A percentile compares a stretch with the other conserved stretches of the same genome.
Evolutionary conservation across 108 stramenopile genomes (phyloP).

Genomic region (Halocafeteria seosinensis): DNA sequence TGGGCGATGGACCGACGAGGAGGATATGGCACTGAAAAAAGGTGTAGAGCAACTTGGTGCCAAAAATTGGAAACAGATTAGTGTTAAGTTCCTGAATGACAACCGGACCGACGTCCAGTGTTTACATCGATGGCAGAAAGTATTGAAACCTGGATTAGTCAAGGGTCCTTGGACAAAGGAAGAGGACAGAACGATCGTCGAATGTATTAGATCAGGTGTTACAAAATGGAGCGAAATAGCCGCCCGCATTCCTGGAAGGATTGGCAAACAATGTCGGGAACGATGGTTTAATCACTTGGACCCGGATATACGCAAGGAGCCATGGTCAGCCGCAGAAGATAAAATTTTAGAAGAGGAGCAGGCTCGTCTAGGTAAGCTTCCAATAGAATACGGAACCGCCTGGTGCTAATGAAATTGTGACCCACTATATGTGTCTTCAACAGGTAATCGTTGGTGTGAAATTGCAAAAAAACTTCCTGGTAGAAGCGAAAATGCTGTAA

Average conservation of each 20-base stretch:
- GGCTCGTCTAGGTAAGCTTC: too few species aligned
- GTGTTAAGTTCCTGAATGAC: constrained; percentile 25
- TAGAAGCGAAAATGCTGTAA: too few species aligned
- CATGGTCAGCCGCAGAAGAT: constrained; percentile 44
- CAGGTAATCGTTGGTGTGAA: too few species aligned
- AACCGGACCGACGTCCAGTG: constrained; percentile 44
- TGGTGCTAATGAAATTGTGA: too few species aligned
- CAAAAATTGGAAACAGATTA: constrained; percentile 36
- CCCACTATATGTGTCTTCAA: too few species aligned
- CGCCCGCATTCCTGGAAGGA: constrained; percentile 16
- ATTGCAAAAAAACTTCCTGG: too few species aligned
- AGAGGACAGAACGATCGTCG: constrained; percentile 51
- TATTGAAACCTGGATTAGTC: constrained; percentile 37
- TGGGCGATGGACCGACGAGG: constrained; percentile 39
- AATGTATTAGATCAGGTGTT: constrained; percentile 33
- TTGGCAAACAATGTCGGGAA: constrained; percentile 29
- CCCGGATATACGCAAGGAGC: constrained; percentile 46
- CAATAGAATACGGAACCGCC: too few species aligned
- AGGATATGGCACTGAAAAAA: constrained; percentile 30
- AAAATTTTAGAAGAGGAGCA: constrained; percentile 9
- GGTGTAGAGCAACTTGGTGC: constrained; percentile 33
- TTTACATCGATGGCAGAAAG: constrained; percentile 50
- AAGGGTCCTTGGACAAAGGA: constrained; percentile 51
- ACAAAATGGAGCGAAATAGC: constrained; percentile 42
- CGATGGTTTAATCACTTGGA: constrained; percentile 55